Evolutionary conservation across 1,284 basidiomycete genomes (phyloP), one percentile per base, ranked within the genome.

Genomic region (Rhizopogon parksii): DNA sequence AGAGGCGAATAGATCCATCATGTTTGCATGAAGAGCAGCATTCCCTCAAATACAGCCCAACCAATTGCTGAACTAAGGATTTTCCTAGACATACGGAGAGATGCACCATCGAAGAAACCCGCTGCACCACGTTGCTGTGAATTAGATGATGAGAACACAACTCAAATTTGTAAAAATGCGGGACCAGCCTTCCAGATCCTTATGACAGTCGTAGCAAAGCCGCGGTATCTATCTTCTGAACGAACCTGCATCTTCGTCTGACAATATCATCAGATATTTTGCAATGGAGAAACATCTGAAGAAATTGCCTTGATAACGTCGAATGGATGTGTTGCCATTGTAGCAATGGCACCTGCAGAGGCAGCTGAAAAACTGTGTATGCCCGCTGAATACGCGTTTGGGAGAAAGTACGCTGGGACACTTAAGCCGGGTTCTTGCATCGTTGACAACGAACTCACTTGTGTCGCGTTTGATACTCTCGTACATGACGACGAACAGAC

Each of bases 401-500:
- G 72, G 15, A 75, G 55, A 12, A 69, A 53, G 12, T 47, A 51
- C 7, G 59, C 68, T 69, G 50, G 32, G 11, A 36, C 67, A 70
- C 47, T 54, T 55, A 36, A 56, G 42, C 12, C 4, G 1, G 7
- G 17, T 19, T 32, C 42, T 43, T 48, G 47, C 46, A 17, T 40
- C 9, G 21, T 46, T 15, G 19, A 36, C 45, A 0, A 5, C 47
- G 11, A 17, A 59, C 77, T 60, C 63, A 86, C 88, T 74, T 4
- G 81, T 71, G 56, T 89, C 76, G 37, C 76, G 75, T 65, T 95
- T 95, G 56, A 87, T 80, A 40, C 81, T 79, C 67, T 97, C 95
- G 66, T 99, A 99, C 48, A 88, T 83, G 0, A 94, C 82, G 15
- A 98, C 78, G 60, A 97, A 99, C 6, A 99, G 67, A 0, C 95